Conservation (phyloP, 768 basidiomycete genomes). For the Auriculariales sp. region DNA sequence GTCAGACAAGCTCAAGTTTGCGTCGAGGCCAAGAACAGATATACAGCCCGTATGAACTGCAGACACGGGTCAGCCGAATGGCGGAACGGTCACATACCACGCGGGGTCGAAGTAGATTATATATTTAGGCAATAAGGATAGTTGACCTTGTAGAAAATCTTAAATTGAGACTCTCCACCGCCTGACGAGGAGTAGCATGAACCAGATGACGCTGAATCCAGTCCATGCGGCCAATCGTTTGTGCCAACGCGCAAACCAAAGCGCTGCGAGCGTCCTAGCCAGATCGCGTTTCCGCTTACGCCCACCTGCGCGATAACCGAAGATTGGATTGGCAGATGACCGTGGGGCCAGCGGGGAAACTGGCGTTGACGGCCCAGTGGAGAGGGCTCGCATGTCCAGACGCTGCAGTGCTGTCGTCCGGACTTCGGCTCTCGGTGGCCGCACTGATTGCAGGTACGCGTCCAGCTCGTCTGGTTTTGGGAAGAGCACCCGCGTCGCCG, state of each 20-base stretch:
- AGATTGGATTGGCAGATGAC: constrained; percentile 58
- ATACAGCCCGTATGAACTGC: no score
- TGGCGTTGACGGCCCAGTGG: neutral
- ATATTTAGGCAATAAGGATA: no score
- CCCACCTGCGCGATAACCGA: constrained; percentile 47
- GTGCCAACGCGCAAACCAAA: constrained; percentile 59
- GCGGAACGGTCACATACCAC: no score
- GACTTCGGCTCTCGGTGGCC: neutral
- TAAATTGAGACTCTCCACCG: neutral
- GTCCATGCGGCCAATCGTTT: constrained; percentile 20
- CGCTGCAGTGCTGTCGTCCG: neutral
- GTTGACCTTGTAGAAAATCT: no score
- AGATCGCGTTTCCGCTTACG: constrained; percentile 60
- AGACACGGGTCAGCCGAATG: no score
- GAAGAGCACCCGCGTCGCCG: constrained; percentile 53
- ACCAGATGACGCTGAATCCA: neutral
- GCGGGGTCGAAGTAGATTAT: no score
- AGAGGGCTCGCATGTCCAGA: neutral
- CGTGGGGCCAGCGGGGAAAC: constrained; percentile 28
- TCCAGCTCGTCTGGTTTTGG: constrained; percentile 36
- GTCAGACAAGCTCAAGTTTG: no score
- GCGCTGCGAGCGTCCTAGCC: constrained; percentile 37
- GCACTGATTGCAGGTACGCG: constrained; percentile 30
- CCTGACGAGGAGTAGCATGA: neutral
- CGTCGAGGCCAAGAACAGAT: no score